Evolutionary conservation across 2,329 filamentous ascomycete genomes (phyloP).

Genomic region (Fusarium pseudograminearum): DNA sequence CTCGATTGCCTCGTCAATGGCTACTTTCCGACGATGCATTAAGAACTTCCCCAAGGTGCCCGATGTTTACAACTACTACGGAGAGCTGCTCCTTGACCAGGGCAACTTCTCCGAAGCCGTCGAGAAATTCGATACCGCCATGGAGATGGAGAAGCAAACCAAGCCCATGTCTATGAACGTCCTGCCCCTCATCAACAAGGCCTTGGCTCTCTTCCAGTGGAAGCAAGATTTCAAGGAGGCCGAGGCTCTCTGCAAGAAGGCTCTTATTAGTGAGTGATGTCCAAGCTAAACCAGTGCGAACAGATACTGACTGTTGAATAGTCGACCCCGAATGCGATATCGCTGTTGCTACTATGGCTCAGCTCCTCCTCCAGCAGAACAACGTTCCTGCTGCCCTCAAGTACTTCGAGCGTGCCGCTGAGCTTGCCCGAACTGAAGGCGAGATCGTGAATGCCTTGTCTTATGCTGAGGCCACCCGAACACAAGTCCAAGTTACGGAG

Average conservation of each 20-base stretch:
- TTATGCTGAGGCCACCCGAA: conserved; percentile 96
- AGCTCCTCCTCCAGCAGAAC: conserved; percentile 95
- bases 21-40: conserved; percentile 95
- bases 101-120: conserved; percentile 95
- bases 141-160: conserved; percentile 96
- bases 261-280: conserved; percentile 84
- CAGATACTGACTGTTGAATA: conserved; percentile 59
- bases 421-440: conserved; percentile 91
- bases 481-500: conserved; percentile 91
- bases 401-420: conserved; percentile 96
- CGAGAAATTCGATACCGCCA: conserved; percentile 98
- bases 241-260: conserved; percentile 96
- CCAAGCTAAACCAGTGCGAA: background rate
- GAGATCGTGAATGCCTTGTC: conserved; percentile 97
- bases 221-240: conserved; percentile 96
- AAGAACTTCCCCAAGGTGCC: conserved; percentile 98
- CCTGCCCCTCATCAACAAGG: conserved; percentile 97
- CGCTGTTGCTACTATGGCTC: conserved; percentile 97
- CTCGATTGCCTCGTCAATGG: conserved; percentile 96
- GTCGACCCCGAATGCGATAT: conserved; percentile 99
- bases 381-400: conserved; percentile 95
- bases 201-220: conserved; percentile 96
- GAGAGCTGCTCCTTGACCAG: conserved; percentile 95
- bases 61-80: conserved; percentile 99
- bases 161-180: conserved; percentile 98